Evolutionary conservation across 352 stramenopile genomes (phyloP), one percentile per base, ranked within the genome.

Genomic region (Phytophthora syringae): DNA sequence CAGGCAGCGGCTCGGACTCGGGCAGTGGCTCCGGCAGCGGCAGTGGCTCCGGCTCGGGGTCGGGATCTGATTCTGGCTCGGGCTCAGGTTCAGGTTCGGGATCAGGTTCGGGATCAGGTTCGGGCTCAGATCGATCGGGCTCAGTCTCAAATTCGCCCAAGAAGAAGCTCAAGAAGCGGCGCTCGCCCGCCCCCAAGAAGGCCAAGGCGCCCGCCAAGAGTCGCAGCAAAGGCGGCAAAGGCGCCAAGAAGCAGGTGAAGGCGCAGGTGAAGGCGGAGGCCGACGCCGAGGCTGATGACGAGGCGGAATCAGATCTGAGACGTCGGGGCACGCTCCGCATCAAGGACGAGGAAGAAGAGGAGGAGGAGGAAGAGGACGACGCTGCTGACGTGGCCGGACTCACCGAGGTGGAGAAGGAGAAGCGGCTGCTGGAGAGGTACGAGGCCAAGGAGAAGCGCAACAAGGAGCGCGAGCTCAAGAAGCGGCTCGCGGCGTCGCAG

Each of bases 331-430:
- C 82, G 53, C 73, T 80, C 34, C 52, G 47, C 11, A 60, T 79
- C 5, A 72, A 75, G 49, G 70, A 79, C 1, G 73, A 85, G 7
- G 67, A 81, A 49, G 70, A 79, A 1, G 73, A 85, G 7, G 67
- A 81, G 2, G 76, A 77, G 1, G 79, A 77, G 0, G 76, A 86
- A 6, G 76, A 84, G 5, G 75, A 84, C 2, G 83, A 89, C 25
- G 82, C 88, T 56, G 71, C 76, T 5, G 84, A 91, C 16, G 64
- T 93, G 27, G 72, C 72, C 18, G 87, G 87, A 7, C 73, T 95
- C 3, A 95, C 86, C 1, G 87, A 95, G 60, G 85, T 95, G 16
- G 87, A 95, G 69, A 95, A 95, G 63, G 87, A 95, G 68, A 86
- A 93, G 72, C 81, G 85, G 0, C 71, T 95, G 40, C 65, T 95